Percentiles rank a stretch among this genome's conserved stretches.
Evolutionary conservation across 306 rosid genomes (phyloP).

Genomic region (Calophaca sinica): DNA sequence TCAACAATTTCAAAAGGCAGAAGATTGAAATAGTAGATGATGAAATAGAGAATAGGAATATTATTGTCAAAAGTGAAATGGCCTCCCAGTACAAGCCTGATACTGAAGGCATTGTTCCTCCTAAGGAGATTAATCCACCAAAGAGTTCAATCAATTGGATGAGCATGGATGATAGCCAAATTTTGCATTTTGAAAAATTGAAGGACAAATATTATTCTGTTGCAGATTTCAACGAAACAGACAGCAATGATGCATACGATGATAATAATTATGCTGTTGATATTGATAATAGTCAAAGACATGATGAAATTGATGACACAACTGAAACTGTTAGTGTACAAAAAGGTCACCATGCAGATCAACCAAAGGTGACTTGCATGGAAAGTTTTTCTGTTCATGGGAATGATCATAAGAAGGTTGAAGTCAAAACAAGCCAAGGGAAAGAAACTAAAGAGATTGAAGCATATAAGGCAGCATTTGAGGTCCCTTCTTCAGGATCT

Average conservation of each 20-base stretch:
- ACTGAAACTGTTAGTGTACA: constrained; percentile 38
- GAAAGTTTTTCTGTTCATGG: constrained; percentile 31
- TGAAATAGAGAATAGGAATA: constrained; percentile 42
- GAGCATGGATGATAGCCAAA: constrained; percentile 76
- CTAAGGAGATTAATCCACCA: constrained; percentile 38
- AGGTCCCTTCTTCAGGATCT: constrained; percentile 47
- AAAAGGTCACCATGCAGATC: constrained; percentile 35
- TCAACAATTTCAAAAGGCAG: constrained; percentile 66
- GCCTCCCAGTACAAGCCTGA: constrained; percentile 48
- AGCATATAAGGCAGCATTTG: constrained; percentile 27
- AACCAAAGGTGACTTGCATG: constrained; percentile 28
- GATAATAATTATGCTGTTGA: constrained; percentile 51
- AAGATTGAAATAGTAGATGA: constrained; percentile 46
- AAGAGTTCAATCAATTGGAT: constrained; percentile 72
- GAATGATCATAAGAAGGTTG: constrained; percentile 42
- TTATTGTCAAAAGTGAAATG: constrained; percentile 50
- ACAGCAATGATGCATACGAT: constrained; percentile 61
- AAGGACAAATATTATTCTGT: constrained; percentile 51
- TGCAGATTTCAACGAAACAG: constrained; percentile 61
- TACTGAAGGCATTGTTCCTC: constrained; percentile 46
- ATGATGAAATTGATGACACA: constrained; percentile 43
- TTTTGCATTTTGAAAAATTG: constrained; percentile 50
- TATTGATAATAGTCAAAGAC: constrained; percentile 43
- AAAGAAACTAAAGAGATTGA: constrained; percentile 45
- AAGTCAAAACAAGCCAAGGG: constrained; percentile 37